phyloP scores from a whole-genome alignment of 108 stramenopile species.

The Skeletonema potamos region DNA sequence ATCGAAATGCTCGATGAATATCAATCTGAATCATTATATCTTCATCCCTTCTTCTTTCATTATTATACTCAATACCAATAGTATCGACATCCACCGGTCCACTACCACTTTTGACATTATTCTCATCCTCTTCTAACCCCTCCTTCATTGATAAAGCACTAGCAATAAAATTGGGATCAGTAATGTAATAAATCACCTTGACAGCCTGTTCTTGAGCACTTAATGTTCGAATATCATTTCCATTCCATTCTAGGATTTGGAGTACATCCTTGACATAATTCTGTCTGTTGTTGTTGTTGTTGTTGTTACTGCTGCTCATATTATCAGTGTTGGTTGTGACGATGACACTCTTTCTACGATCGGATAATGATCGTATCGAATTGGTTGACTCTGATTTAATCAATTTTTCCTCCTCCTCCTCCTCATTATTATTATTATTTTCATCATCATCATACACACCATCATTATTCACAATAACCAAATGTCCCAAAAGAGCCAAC shows the following conservation, averaged over 20 bases:
- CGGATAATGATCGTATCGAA: slow-evolving; percentile 10
- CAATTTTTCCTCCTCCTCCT: neutral
- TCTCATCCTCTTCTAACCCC: neutral
- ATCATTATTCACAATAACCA: slow-evolving; percentile 24
- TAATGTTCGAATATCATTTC: slow-evolving; percentile 62
- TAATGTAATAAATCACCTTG: slow-evolving; percentile 72
- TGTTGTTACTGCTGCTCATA: too few relatives aligned
- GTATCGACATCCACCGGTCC: slow-evolving; percentile 9
- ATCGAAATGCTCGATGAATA: slow-evolving; percentile 59
- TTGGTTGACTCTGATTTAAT: slow-evolving; percentile 9
- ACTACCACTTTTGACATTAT: slow-evolving; percentile 8
- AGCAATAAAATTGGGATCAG: slow-evolving; percentile 56
- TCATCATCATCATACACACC: neutral
- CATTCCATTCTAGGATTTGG: slow-evolving; percentile 69
- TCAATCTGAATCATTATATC: slow-evolving; percentile 60
- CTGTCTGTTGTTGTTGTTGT: neutral
- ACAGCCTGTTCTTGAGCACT: slow-evolving; percentile 80
- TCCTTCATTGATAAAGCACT: slow-evolving; percentile 18
- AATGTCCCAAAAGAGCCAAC: slow-evolving; percentile 19
- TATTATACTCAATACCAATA: slow-evolving; percentile 5
- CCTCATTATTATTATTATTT: too few relatives aligned
- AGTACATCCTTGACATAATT: slow-evolving; percentile 56
- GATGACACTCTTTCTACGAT: neutral
- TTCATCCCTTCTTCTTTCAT: slow-evolving; percentile 15
- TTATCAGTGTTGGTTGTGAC: too few relatives aligned